Evolutionary conservation across 1,284 basidiomycete genomes (phyloP).

Genomic region (Ustilago nuda): DNA sequence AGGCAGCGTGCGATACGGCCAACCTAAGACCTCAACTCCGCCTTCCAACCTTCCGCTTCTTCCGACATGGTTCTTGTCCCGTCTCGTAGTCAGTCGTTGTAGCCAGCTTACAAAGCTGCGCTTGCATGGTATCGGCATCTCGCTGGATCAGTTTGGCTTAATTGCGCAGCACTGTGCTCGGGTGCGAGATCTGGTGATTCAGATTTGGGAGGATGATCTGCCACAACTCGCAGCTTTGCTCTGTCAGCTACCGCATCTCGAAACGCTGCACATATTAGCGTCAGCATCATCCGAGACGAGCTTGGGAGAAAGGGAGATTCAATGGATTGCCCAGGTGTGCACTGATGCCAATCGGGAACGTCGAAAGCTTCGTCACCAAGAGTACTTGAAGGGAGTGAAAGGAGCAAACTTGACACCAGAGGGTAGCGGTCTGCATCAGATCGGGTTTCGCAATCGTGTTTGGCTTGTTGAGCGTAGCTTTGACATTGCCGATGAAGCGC

Average conservation of each 20-base stretch:
- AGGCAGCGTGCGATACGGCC: slow-evolving; percentile 44
- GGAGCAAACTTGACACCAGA: not conserved
- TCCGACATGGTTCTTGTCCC: slow-evolving; percentile 37
- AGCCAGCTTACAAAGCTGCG: slow-evolving; percentile 50
- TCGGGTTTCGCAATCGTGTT: slow-evolving; percentile 66
- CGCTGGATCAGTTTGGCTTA: slow-evolving; percentile 53
- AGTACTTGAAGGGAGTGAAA: not conserved
- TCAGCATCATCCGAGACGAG: slow-evolving; percentile 43
- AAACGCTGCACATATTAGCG: slow-evolving; percentile 58
- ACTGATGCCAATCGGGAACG: slow-evolving; percentile 44
- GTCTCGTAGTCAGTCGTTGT: slow-evolving; percentile 38
- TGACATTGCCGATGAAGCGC: not conserved
- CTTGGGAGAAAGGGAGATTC: slow-evolving; percentile 44
- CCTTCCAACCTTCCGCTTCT: slow-evolving; percentile 42
- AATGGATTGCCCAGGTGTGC: slow-evolving; percentile 45
- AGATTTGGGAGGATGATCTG: slow-evolving; percentile 61
- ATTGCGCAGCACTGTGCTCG: slow-evolving; percentile 39
- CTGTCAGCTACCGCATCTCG: slow-evolving; percentile 40
- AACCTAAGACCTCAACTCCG: slow-evolving; percentile 17
- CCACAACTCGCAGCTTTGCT: slow-evolving; percentile 39
- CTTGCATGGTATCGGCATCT: slow-evolving; percentile 59
- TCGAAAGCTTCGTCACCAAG: slow-evolving; percentile 17
- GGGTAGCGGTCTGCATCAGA: slow-evolving; percentile 50
- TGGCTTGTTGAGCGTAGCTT: slow-evolving; percentile 56
- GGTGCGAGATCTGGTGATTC: slow-evolving; percentile 62